Conservation (phyloP, 73 alveolate genomes). For the Stentor roeselii region DNA sequence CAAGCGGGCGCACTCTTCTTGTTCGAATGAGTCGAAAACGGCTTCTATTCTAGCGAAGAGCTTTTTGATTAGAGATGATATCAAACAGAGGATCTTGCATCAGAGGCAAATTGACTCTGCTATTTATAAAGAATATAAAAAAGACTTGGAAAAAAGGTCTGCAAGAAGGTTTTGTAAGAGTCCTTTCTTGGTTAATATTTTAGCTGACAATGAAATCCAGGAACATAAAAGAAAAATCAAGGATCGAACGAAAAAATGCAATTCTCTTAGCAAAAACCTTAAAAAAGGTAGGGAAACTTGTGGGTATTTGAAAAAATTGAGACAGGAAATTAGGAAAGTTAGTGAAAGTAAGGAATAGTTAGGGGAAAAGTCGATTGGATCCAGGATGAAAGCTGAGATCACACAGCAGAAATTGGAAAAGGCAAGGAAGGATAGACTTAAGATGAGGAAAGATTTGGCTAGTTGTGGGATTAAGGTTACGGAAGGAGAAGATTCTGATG, state of each 20-base stretch:
- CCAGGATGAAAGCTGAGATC: neutral
- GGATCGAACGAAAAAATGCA: neutral
- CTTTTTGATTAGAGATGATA: neutral
- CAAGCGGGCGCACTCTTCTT: neutral
- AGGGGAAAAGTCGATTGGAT: neutral
- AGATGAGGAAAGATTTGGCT: neutral
- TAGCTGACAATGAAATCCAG: constrained; percentile 6
- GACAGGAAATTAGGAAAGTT: neutral
- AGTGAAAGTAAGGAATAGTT: constrained; percentile 17
- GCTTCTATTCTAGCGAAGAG: neutral
- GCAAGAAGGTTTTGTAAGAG: neutral
- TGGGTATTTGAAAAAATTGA: neutral
- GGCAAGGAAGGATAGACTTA: neutral
- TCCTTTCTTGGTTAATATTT: neutral
- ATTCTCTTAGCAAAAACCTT: neutral
- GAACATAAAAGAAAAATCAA: neutral
- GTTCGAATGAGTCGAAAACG: neutral
- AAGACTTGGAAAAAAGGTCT: neutral
- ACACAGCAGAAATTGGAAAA: no score
- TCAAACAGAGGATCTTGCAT: neutral
- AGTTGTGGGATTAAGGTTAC: neutral
- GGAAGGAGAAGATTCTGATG: neutral
- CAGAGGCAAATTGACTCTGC: neutral
- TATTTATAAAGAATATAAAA: neutral
- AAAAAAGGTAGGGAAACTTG: neutral